Base-by-base conservation (phyloP, 306 rosid species). In the Quercus dentata region DNA sequence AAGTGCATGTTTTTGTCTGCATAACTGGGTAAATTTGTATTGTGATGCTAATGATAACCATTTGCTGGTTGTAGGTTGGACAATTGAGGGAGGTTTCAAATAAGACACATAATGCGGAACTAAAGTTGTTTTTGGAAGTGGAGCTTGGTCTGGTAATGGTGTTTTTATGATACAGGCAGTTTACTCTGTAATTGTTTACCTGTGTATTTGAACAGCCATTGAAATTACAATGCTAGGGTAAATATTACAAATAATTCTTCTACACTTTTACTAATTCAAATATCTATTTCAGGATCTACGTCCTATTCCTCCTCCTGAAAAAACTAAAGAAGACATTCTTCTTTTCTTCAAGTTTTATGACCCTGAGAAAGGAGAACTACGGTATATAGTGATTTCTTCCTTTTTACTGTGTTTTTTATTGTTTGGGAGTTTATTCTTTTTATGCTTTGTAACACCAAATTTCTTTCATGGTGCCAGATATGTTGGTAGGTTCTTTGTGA, bases 271-370 rank as follows among this genome's bases (percentile, higher is more conserved):
- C 54, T 62, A 31, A 73, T 69, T 69, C n/a, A 13, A 9, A 19
- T 86, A 20, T 10, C 41, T 82, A 17, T 73, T 86, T 58, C 86
- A 95, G 98, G 99, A 93, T 81, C 67, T 88, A 65, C 85, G 35
- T 73, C 90, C 97, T 63, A 79, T 95, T 79, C 71, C 89, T 84
- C 99, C 88, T 15, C 92, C 88, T 3, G 93, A 77, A 76, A 95
- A 86, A 83, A 82, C 87, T 30, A 95, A 90, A 84, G 99, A 95
- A 10, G 95, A 95, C 44, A 81, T 92, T 71, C 79, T 94, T 4
- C 90, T 92, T 46, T 94, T 94, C 86, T 90, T 94, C 77, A 94
- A 94, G 87, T 84, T 91, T 73, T 94, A 92, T 86, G 91, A 91
- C 70, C 99, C 97, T 71, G 85, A 84, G 74, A 85, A 76, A 80